Percentiles rank a stretch among this genome's conserved stretches.
Conservation (phyloP, 2,329 filamentous ascomycete genomes). For the Phaeomoniella chlamydospora region DNA sequence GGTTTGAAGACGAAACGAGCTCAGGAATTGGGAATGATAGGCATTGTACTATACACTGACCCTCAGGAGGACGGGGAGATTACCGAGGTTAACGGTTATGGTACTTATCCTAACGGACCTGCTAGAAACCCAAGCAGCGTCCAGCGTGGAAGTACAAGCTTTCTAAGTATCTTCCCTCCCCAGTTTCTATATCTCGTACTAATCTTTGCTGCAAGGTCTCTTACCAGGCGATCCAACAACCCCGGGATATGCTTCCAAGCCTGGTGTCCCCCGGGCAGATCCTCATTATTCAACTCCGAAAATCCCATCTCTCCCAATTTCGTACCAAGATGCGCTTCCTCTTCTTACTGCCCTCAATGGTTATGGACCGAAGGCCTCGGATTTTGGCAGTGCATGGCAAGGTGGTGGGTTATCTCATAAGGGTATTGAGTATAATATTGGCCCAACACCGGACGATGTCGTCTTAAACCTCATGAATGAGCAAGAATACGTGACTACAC, state of each 20-base stretch:
- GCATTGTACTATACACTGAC: slow-evolving; percentile 72
- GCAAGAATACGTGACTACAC: slow-evolving; percentile 68
- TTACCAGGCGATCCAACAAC: slow-evolving; percentile 70
- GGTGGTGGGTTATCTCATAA: slow-evolving; percentile 63
- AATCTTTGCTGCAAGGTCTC: slow-evolving; percentile 26
- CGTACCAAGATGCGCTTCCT: slow-evolving; percentile 72
- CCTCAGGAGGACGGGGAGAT: slow-evolving; percentile 76
- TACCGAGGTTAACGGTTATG: slow-evolving; percentile 67
- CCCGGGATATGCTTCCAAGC: slow-evolving; percentile 84
- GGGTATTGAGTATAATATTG: slow-evolving; percentile 72
- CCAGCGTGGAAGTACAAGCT: slow-evolving; percentile 76
- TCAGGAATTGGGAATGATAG: slow-evolving; percentile 78
- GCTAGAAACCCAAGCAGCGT: slow-evolving; percentile 80
- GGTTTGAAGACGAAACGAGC: slow-evolving; percentile 88
- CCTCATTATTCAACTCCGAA: slow-evolving; percentile 57
- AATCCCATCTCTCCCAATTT: slow-evolving; percentile 86
- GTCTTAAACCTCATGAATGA: slow-evolving; percentile 62
- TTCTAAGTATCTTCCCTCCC: slow-evolving; percentile 45
- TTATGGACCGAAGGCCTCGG: slow-evolving; percentile 61
- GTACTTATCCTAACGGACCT: slow-evolving; percentile 70
- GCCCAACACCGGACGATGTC: slow-evolving; percentile 60
- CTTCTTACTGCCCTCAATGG: slow-evolving; percentile 84
- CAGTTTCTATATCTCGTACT: slow-evolving; percentile 5
- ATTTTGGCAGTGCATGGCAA: slow-evolving; percentile 61
- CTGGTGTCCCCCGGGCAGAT: slow-evolving; percentile 63